A percentile compares a stretch with the other conserved stretches of the same genome.
Conservation (phyloP, 2,329 filamentous ascomycete genomes). For the Penicillium sp. region DNA sequence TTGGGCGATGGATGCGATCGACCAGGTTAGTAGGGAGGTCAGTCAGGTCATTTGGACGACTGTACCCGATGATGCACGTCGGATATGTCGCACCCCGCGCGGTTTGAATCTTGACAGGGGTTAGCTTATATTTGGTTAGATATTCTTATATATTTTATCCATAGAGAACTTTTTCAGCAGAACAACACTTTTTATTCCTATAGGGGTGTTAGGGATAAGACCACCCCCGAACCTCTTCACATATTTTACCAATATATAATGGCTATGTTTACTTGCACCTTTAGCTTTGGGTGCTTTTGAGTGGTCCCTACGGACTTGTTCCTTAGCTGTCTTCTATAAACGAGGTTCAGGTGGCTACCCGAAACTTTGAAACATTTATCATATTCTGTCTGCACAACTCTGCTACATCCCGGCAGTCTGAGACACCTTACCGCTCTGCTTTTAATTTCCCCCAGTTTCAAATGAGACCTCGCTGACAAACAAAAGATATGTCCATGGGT, state of each 20-base stretch:
- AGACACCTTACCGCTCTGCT: background rate
- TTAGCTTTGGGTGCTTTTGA: background rate
- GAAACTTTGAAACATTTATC: background rate
- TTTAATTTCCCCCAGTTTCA: background rate
- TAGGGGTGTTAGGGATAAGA: background rate
- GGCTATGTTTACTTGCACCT: background rate
- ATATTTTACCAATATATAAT: background rate
- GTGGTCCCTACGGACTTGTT: background rate
- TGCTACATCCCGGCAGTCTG: background rate
- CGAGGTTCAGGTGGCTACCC: background rate
- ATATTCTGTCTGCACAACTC: background rate
- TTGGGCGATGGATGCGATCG: constrained; percentile 86
- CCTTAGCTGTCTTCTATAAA: background rate
- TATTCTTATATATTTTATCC: background rate
- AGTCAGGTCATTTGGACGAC: constrained; percentile 84
- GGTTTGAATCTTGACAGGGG: constrained; percentile 28
- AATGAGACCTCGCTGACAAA: background rate
- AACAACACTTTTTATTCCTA: background rate
- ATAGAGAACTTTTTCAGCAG: background rate
- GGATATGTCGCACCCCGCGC: constrained; percentile 63
- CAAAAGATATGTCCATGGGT: background rate
- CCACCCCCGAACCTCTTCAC: background rate
- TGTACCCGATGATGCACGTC: constrained; percentile 54
- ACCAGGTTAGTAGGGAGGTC: constrained; percentile 79
- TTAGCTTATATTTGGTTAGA: background rate